Percentiles rank a stretch among this genome's conserved stretches.
phyloP scores from a whole-genome alignment of 805 yeast species.

The Cyberlindnera misumaiensis region DNA sequence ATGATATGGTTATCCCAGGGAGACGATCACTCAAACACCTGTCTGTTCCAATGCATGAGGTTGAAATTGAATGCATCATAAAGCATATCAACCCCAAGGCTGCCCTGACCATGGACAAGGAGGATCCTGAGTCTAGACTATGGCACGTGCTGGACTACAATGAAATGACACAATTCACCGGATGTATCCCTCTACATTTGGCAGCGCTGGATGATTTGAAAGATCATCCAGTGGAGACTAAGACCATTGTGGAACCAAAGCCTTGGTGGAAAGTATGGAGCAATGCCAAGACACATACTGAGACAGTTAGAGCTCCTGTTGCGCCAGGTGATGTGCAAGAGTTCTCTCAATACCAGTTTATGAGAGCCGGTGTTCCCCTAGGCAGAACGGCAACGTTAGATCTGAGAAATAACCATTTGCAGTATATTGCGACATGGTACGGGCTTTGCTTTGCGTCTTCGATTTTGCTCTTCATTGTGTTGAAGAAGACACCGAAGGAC shows the following conservation, averaged over 20 bases:
- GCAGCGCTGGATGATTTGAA: slow-evolving; percentile 64
- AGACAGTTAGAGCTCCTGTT: slow-evolving; percentile 3
- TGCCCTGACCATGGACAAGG: slow-evolving; percentile 60
- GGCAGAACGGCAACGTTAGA: slow-evolving; percentile 80
- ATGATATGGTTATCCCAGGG: slow-evolving; percentile 54
- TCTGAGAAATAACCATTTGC: slow-evolving; percentile 82
- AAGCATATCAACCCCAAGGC: slow-evolving; percentile 62
- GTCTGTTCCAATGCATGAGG: slow-evolving; percentile 57
- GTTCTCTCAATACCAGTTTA: slow-evolving; percentile 50
- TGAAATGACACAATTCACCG: slow-evolving; percentile 67
- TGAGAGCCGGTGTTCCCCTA: slow-evolving; percentile 81
- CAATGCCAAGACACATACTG: slow-evolving; percentile 7
- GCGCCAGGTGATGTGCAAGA: slow-evolving; percentile 25
- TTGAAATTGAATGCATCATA: slow-evolving; percentile 66
- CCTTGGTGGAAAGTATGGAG: slow-evolving; percentile 26
- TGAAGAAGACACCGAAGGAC: slow-evolving; percentile 36
- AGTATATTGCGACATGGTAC: slow-evolving; percentile 92
- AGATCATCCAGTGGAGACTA: slow-evolving; percentile 49
- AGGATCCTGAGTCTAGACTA: slow-evolving; percentile 56
- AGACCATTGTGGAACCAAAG: slow-evolving; percentile 22
- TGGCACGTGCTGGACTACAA: slow-evolving; percentile 78
- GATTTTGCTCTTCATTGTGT: slow-evolving; percentile 50
- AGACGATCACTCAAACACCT: slow-evolving; percentile 55
- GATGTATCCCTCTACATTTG: slow-evolving; percentile 65
- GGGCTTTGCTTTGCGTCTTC: slow-evolving; percentile 74